Percentiles rank a stretch among this genome's conserved stretches.
Conservation (phyloP, 148 eudicot species). For the Arbutus unedo region DNA sequence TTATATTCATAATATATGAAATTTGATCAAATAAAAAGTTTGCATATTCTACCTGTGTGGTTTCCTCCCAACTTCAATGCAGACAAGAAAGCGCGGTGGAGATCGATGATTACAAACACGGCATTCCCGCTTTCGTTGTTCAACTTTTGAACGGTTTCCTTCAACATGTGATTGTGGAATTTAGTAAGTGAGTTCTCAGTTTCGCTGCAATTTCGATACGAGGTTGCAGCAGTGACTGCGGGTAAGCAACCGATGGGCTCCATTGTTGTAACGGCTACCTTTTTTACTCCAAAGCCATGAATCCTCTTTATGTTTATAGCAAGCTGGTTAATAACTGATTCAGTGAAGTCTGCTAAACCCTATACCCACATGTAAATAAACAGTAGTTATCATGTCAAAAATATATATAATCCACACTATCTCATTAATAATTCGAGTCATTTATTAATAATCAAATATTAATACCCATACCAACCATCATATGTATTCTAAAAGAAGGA, state of each 20-base stretch:
- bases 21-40: no score
- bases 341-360: slow-evolving; percentile 39
- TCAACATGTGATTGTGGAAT: slow-evolving; percentile 42
- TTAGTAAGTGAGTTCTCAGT: slow-evolving; percentile 27
- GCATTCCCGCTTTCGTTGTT: slow-evolving; percentile 23
- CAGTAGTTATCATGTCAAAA: background rate
- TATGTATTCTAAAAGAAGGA: background rate
- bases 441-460: background rate
- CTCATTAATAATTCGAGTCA: background rate
- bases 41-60: slow-evolving; percentile 21
- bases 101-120: slow-evolving; percentile 39
- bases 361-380: background rate
- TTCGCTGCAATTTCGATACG: slow-evolving; percentile 39
- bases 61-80: slow-evolving; percentile 21
- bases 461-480: background rate
- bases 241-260: slow-evolving; percentile 65
- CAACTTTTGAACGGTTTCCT: slow-evolving; percentile 21
- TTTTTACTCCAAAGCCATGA: slow-evolving; percentile 43
- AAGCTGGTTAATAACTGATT: slow-evolving; percentile 41
- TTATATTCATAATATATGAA: no score
- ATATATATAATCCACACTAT: background rate
- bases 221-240: slow-evolving; percentile 22
- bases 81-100: slow-evolving; percentile 49
- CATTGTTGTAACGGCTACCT: slow-evolving; percentile 40
- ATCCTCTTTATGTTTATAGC: slow-evolving; percentile 35